Evolutionary conservation across 2,329 filamentous ascomycete species (phyloP).

Genomic region (Volutella citrinella): DNA sequence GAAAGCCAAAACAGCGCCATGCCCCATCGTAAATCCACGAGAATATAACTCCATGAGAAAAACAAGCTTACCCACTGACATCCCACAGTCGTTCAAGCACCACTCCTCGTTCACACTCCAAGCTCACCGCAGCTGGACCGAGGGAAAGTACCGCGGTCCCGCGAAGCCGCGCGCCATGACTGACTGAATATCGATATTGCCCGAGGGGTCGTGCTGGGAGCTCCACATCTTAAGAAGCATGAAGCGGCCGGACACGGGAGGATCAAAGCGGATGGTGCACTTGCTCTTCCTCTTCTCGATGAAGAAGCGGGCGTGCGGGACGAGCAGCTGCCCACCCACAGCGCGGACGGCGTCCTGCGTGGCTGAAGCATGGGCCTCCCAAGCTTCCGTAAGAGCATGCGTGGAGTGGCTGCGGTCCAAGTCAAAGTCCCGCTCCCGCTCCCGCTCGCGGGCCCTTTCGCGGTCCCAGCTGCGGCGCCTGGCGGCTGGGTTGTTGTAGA

Average conservation of each 20-base stretch:
- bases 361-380: slow-evolving; percentile 49
- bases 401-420: slow-evolving; percentile 5
- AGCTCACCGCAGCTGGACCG: slow-evolving; percentile 60
- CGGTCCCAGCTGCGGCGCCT: slow-evolving; percentile 8
- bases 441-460: slow-evolving; percentile 13
- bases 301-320: slow-evolving; percentile 76
- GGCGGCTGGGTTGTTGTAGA: slow-evolving; percentile 17
- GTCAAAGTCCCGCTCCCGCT: slow-evolving; percentile 14
- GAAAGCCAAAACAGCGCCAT: too few relatives aligned
- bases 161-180: slow-evolving; percentile 81
- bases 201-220: slow-evolving; percentile 59
- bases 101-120: too few relatives aligned
- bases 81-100: too few relatives aligned
- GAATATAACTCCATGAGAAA: too few relatives aligned
- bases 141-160: slow-evolving; percentile 80
- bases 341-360: slow-evolving; percentile 56
- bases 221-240: slow-evolving; percentile 91
- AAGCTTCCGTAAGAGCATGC: slow-evolving; percentile 31
- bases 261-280: slow-evolving; percentile 83
- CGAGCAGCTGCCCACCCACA: slow-evolving; percentile 59
- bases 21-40: too few relatives aligned
- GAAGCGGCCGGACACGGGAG: slow-evolving; percentile 76
- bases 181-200: slow-evolving; percentile 87
- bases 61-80: too few relatives aligned
- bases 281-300: slow-evolving; percentile 80